A percentile compares a stretch with the other conserved stretches of the same genome.
phyloP scores from a whole-genome alignment of 345 rosid genomes.

The Lepidium didymum region DNA sequence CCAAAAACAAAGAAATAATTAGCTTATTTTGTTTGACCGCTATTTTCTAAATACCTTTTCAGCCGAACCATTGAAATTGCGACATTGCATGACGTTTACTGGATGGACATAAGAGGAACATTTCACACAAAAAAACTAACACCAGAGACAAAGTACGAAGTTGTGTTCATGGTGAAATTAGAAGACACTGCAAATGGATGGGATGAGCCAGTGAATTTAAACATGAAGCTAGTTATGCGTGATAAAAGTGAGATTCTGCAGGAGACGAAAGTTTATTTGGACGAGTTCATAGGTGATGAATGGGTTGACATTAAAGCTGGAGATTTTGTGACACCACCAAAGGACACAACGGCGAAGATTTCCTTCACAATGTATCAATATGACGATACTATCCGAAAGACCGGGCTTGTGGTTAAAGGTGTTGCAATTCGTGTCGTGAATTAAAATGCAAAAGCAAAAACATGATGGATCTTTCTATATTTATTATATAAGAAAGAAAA shows the following conservation, averaged over 20 bases:
- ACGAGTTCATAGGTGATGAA: neutral
- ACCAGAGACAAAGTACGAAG: neutral
- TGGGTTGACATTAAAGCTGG: neutral
- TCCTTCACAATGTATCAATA: neutral
- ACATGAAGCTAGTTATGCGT: neutral
- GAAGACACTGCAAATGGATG: neutral
- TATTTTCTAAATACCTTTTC: neutral
- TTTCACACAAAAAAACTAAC: neutral
- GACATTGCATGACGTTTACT: constrained; percentile 33
- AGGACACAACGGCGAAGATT: neutral
- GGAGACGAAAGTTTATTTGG: neutral
- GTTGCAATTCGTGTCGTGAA: neutral
- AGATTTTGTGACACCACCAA: neutral
- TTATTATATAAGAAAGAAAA: too few relatives aligned
- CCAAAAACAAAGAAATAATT: neutral
- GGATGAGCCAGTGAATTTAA: neutral
- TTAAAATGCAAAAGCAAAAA: neutral
- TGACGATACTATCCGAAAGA: neutral
- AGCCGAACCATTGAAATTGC: constrained; percentile 31
- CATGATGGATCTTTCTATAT: too few relatives aligned
- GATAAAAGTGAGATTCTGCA: neutral
- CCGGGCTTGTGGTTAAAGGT: neutral
- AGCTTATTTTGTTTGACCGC: neutral
- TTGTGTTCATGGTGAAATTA: neutral
- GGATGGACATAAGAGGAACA: constrained; percentile 42